Percentiles rank a stretch among this genome's conserved stretches.
Conservation (phyloP, 2,329 filamentous ascomycete species). For the Coniochaeta sp. region DNA sequence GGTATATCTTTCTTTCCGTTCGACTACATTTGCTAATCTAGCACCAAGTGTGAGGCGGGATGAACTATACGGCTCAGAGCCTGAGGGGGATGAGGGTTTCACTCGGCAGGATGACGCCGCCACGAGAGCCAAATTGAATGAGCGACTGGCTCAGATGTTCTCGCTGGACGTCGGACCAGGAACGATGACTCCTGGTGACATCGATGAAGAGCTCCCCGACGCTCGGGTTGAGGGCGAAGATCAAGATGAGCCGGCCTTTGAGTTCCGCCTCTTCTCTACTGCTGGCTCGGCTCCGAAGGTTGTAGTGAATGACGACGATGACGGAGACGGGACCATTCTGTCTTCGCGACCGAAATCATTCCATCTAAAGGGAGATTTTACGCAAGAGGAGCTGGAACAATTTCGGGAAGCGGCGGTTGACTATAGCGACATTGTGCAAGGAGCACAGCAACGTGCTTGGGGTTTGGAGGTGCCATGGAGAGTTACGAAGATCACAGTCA, state of each 20-base stretch:
- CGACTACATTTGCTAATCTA: neutral
- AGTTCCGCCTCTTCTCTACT: constrained; percentile 50
- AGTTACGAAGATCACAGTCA: constrained; percentile 36
- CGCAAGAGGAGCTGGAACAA: constrained; percentile 25
- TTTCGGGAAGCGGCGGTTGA: constrained; percentile 41
- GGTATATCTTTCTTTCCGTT: constrained; percentile 1
- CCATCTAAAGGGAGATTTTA: constrained; percentile 36
- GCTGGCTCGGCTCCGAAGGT: constrained; percentile 30
- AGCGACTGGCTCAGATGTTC: constrained; percentile 38
- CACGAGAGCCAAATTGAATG: constrained; percentile 36
- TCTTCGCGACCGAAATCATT: constrained; percentile 34
- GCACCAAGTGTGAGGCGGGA: constrained; percentile 43
- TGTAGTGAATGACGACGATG: constrained; percentile 33
- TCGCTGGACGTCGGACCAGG: constrained; percentile 25
- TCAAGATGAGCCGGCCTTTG: constrained; percentile 30
- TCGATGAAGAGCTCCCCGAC: constrained; percentile 16
- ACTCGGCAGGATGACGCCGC: constrained; percentile 26
- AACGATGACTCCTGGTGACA: neutral
- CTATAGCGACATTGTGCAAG: constrained; percentile 40
- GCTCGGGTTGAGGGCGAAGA: constrained; percentile 18
- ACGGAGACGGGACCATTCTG: constrained; percentile 30
- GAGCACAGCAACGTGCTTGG: constrained; percentile 40
- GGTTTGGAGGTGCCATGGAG: constrained; percentile 55
- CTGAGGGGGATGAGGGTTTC: constrained; percentile 16
- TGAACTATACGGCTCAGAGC: constrained; percentile 36